Evolutionary conservation across 2,329 filamentous ascomycete species (phyloP).

Genomic region (Fusarium neocosmosporiellum): DNA sequence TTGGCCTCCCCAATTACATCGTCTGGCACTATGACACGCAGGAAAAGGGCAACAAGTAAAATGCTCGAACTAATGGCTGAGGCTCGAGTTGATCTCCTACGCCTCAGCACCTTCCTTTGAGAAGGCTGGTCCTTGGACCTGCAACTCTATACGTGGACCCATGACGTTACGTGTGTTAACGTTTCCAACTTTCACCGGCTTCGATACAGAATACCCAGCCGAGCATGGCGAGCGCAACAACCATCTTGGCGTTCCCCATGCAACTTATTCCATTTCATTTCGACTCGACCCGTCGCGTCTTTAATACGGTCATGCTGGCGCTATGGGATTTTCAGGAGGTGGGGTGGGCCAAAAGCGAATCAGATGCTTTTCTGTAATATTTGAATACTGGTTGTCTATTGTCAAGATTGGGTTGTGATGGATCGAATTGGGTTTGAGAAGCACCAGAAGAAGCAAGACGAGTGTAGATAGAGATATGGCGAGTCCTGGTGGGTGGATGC

Average conservation of each 20-base stretch:
- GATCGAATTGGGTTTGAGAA: neutral
- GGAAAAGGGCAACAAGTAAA: conserved; percentile 83
- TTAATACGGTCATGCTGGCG: conserved; percentile 33
- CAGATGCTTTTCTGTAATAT: conserved; percentile 44
- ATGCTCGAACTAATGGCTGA: conserved; percentile 1
- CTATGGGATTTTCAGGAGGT: conserved; percentile 31
- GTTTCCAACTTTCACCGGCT: conserved; percentile 31
- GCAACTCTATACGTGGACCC: conserved; percentile 20
- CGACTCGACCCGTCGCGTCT: conserved; percentile 15
- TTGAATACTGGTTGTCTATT: conserved; percentile 45
- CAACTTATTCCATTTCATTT: conserved; percentile 7
- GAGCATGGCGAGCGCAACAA: conserved; percentile 14
- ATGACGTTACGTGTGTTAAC: conserved; percentile 34
- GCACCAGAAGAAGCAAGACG: neutral
- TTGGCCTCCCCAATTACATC: conserved; percentile 95
- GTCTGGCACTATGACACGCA: conserved; percentile 99
- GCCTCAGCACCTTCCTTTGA: neutral
- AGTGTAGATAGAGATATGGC: conserved; percentile 25
- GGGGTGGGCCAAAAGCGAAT: conserved; percentile 29
- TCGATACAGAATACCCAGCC: neutral
- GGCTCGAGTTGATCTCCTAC: conserved; percentile 10
- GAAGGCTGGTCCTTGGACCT: conserved; percentile 1
- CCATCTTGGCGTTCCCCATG: neutral
- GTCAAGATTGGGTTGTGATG: conserved; percentile 19
- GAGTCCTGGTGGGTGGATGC: conserved; percentile 15